Conservation (phyloP, 2,329 filamentous ascomycete species). For the Xylariaceae sp. region DNA sequence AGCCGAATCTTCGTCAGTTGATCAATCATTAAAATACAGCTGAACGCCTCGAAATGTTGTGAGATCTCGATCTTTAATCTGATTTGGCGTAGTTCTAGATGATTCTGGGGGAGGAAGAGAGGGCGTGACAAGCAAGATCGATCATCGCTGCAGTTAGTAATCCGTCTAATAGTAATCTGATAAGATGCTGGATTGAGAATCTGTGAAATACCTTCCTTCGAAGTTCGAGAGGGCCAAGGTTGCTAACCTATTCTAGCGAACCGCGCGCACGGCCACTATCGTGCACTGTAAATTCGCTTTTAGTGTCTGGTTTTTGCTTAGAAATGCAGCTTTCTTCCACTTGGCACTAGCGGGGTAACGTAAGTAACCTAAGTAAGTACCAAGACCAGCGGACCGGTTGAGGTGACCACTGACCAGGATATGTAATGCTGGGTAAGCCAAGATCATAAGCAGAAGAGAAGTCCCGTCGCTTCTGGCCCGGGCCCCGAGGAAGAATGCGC, state of each 20-base stretch:
- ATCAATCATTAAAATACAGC: not conserved
- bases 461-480: not conserved
- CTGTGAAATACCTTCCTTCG: no score
- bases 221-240: no score
- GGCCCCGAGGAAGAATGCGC: not conserved
- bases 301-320: not conserved
- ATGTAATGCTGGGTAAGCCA: slow-evolving; percentile 3
- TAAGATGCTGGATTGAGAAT: no score
- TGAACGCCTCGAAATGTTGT: not conserved
- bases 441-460: slow-evolving; percentile 8
- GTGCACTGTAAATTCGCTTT: no score
- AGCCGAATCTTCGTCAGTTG: no score
- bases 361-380: no score
- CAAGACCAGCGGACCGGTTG: slow-evolving; percentile 1
- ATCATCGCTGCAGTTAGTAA: slow-evolving; percentile 16
- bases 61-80: not conserved
- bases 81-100: slow-evolving; percentile 11
- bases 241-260: no score
- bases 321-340: no score
- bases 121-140: slow-evolving; percentile 1
- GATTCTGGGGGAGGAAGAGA: slow-evolving; percentile 3
- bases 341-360: slow-evolving; percentile 6
- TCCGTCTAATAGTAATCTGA: not conserved
- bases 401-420: not conserved
- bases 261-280: no score